Evolutionary conservation across 2,329 filamentous ascomycete species (phyloP).

Genomic region (Dendryphion nanum): DNA sequence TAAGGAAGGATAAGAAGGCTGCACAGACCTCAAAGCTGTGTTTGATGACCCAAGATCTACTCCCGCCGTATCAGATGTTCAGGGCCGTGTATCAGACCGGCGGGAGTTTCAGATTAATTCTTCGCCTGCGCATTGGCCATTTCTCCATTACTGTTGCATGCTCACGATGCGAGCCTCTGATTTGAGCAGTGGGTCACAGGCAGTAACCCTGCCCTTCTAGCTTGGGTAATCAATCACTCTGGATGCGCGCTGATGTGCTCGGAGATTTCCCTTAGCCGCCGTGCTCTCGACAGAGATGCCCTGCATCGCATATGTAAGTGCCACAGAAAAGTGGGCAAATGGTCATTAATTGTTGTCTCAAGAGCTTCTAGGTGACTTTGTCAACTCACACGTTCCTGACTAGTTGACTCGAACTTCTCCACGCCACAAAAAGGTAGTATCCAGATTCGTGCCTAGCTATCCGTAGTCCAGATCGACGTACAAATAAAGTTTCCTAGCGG

Average conservation of each 20-base stretch:
- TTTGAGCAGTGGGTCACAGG: constrained; percentile 16
- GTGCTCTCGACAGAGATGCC: too few relatives aligned
- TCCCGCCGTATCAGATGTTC: constrained; percentile 32
- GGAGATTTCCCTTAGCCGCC: constrained; percentile 8
- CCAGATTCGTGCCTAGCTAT: background rate
- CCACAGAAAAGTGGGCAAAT: constrained; percentile 8
- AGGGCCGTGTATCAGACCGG: constrained; percentile 30
- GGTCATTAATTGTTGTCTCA: constrained; percentile 6
- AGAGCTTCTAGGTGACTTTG: constrained; percentile 8
- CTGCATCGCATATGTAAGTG: too few relatives aligned
- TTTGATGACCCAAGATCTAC: constrained; percentile 32
- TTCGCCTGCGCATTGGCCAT: constrained; percentile 21
- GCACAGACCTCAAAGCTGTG: constrained; percentile 11
- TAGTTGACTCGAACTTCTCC: background rate
- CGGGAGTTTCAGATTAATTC: constrained; percentile 36
- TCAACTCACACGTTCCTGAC: background rate
- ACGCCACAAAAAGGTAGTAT: background rate
- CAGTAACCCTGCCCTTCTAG: constrained; percentile 1
- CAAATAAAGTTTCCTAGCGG: constrained; percentile 11
- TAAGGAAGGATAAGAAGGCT: background rate
- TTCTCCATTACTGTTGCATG: too few relatives aligned
- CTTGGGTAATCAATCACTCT: constrained; percentile 4
- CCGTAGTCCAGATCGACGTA: background rate
- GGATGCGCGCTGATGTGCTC: constrained; percentile 2
- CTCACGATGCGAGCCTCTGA: constrained; percentile 11